Evolutionary conservation across 2,329 filamentous ascomycete species (phyloP), one percentile per base, ranked within the genome.

Genomic region (Corniculantispora saksenae): DNA sequence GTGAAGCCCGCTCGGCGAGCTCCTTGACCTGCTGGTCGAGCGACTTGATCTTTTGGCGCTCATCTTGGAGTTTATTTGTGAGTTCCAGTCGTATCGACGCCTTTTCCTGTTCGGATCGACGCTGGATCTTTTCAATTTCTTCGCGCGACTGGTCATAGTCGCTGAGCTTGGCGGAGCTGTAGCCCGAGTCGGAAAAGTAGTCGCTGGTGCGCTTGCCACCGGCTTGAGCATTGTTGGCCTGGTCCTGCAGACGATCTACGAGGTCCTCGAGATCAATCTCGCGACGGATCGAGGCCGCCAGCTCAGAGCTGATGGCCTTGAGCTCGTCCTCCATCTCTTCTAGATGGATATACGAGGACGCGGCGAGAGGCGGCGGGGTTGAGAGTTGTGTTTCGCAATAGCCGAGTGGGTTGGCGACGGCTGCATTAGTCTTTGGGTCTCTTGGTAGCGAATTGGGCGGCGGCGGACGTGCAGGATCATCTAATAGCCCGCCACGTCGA

Each of bases 191-290:
- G 2, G 95, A 99, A 76, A 95, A 99, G 80, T 99, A 98, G 79
- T 99, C 95, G 79, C 95, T 98, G 12, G 92, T 96, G 67, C 94
- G 87, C 75, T 91, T 90, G 68, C 86, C 89, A 32, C 84, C 72
- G 70, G 81, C 74, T 76, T 83, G 79, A 72, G 83, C 73, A 77
- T 88, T 84, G 76, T 83, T 84, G 68, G 84, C 83, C 73, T 97
- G 93, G n/a, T 88, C 81, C 75, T 97, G 94, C 70, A 97, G 81
- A 65, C 91, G 85, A 70, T 99, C 95, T 0, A 98, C 89, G 55
- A 98, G 84, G 76, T 99, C 95, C 77, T 99, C 95, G 38, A 99
- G 80, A 71, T 99, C 95, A 86, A 99, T 94, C 81, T 99, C 95
- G 67, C 95, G 88, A 72, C 92, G 89, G 73, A 99, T 98, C 32